Evolutionary conservation across 139 green algal genomes (phyloP).

Genomic region (Chlorokybus atmophyticus): DNA sequence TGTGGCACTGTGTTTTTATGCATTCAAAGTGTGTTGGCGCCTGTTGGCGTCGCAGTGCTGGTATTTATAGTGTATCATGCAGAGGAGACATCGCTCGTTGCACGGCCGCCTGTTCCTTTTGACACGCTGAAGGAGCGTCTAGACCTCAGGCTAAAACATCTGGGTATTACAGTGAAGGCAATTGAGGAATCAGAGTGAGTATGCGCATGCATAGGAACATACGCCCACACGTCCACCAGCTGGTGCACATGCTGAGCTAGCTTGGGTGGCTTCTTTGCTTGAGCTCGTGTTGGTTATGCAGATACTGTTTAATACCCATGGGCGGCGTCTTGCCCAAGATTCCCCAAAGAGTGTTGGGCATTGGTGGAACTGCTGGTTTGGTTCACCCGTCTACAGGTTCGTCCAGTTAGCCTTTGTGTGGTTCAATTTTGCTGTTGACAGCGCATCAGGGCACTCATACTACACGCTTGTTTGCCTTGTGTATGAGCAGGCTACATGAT

Average conservation of each 20-base stretch:
- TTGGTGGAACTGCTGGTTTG: conserved; percentile 89
- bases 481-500: neutral
- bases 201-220: too few relatives aligned
- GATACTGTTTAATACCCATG: conserved; percentile 96
- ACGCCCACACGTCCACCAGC: too few relatives aligned
- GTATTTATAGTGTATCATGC: too few relatives aligned
- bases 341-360: conserved; percentile 85
- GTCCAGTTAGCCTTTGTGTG: neutral
- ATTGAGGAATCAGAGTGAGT: conserved; percentile 82
- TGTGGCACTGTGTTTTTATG: too few relatives aligned
- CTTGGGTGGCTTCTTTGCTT: too few relatives aligned
- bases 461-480: conserved; percentile 2
- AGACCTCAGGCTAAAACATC: conserved; percentile 56
- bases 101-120: conserved; percentile 73
- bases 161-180: conserved; percentile 50
- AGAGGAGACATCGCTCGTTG: conserved; percentile 92
- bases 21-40: too few relatives aligned
- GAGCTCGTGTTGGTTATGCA: conserved; percentile 1
- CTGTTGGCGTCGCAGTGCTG: too few relatives aligned
- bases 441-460: neutral
- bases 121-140: conserved; percentile 79
- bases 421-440: neutral
- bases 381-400: conserved; percentile 73
- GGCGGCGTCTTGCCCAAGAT: conserved; percentile 80
- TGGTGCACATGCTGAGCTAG: too few relatives aligned